Conservation (phyloP, 805 yeast species). For the Naumovozyma castellii region DNA sequence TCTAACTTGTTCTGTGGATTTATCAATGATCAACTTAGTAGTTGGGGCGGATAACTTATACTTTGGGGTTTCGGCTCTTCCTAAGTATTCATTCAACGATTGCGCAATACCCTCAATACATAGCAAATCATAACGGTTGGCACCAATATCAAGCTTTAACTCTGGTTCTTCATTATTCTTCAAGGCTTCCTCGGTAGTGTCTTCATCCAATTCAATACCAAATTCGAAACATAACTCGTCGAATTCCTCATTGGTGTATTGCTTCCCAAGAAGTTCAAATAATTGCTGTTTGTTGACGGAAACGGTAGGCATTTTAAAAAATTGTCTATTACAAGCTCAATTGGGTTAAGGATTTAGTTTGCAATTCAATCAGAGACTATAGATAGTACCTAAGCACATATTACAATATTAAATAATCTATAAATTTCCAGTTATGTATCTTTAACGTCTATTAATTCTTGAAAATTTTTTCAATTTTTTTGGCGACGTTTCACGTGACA, state of each 20-base stretch:
- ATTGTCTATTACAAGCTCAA: too few species aligned
- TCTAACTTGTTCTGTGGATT: slow-evolving; percentile 64
- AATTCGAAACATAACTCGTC: slow-evolving; percentile 96
- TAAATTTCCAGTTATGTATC: not conserved
- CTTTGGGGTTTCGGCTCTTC: slow-evolving; percentile 53
- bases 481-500: not conserved
- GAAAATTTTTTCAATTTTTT: not conserved
- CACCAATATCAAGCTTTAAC: slow-evolving; percentile 92
- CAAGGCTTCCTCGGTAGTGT: slow-evolving; percentile 60
- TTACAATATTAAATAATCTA: too few species aligned
- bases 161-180: slow-evolving; percentile 63
- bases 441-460: not conserved
- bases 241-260: slow-evolving; percentile 77
- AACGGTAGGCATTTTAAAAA: slow-evolving; percentile 80
- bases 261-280: slow-evolving; percentile 63
- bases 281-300: slow-evolving; percentile 91
- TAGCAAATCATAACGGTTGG: slow-evolving; percentile 95
- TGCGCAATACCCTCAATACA: slow-evolving; percentile 98
- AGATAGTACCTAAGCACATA: too few species aligned
- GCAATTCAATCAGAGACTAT: too few species aligned
- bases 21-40: slow-evolving; percentile 66
- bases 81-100: slow-evolving; percentile 84
- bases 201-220: slow-evolving; percentile 96
- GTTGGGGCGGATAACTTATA: slow-evolving; percentile 53
- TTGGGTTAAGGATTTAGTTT: too few species aligned